A percentile compares a stretch with the other conserved stretches of the same genome.
Conservation (phyloP, 805 yeast genomes). For the Cyberlindnera suaveolens region DNA sequence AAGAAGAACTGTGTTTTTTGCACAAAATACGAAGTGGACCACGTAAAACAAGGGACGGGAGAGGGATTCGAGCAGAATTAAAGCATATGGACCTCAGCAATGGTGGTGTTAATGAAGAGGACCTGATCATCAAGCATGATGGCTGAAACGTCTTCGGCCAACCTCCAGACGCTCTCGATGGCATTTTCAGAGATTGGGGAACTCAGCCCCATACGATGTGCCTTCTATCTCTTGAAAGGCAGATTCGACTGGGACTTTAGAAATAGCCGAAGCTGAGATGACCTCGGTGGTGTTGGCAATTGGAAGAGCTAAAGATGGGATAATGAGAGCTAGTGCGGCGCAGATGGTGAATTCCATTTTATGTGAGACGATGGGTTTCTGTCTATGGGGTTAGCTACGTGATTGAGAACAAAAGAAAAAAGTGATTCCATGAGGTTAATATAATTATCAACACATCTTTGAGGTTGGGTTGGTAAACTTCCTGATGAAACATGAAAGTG, state of each 20-base stretch:
- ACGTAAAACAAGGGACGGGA: too few relatives aligned
- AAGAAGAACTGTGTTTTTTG: too few relatives aligned
- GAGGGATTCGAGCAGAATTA: background rate
- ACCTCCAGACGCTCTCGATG: background rate
- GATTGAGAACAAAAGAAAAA: too few relatives aligned
- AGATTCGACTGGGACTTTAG: background rate
- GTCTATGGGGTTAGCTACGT: too few relatives aligned
- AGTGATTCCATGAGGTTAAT: too few relatives aligned
- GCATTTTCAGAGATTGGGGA: conserved; percentile 9
- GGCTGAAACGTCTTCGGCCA: conserved; percentile 4
- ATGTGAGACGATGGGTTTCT: too few relatives aligned
- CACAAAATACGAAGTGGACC: too few relatives aligned
- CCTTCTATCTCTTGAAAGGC: background rate
- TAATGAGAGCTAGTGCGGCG: background rate
- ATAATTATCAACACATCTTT: too few relatives aligned
- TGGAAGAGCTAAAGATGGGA: background rate
- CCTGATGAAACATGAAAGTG: background rate
- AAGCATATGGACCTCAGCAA: conserved; percentile 1
- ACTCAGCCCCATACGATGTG: background rate
- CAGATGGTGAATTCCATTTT: background rate
- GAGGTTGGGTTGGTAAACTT: too few relatives aligned
- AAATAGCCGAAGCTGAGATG: background rate
- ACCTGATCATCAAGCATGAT: conserved; percentile 5
- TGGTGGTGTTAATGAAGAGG: conserved; percentile 8
- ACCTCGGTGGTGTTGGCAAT: background rate